Conservation (phyloP, 139 green algal species). For the Tetraselmis striata region DNA sequence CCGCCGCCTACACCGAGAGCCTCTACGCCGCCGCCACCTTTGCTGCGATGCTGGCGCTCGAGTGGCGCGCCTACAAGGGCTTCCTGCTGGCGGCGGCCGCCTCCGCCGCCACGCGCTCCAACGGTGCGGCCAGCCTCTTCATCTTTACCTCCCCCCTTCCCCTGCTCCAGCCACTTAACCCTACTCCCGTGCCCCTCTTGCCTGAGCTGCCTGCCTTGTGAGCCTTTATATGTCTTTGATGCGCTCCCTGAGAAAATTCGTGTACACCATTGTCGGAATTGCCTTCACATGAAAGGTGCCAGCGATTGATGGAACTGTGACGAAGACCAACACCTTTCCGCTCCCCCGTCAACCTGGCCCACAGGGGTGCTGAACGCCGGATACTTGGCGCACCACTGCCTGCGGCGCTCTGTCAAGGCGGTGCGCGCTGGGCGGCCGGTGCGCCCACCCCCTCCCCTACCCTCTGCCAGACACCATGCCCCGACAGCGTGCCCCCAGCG, state of each 20-base stretch:
- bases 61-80: not conserved
- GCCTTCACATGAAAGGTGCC: too few species aligned
- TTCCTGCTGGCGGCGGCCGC: constrained; percentile 27
- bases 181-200: too few species aligned
- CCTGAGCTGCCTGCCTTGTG: too few species aligned
- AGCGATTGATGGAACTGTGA: not conserved
- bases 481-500: too few species aligned
- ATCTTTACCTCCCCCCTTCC: not conserved
- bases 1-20: constrained; percentile 75
- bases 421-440: not conserved
- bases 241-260: too few species aligned
- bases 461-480: not conserved
- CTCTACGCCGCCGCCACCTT: constrained; percentile 63
- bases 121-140: too few species aligned
- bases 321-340: not conserved
- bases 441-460: not conserved
- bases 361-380: constrained; percentile 45
- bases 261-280: too few species aligned
- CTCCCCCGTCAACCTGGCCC: too few species aligned
- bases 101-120: constrained; percentile 43
- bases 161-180: not conserved
- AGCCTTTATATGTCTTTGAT: too few species aligned
- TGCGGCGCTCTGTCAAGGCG: constrained; percentile 5
- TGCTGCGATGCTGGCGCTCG: constrained; percentile 25
- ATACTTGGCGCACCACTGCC: constrained; percentile 36